Evolutionary conservation across 306 rosid genomes (phyloP).

Genomic region (Lathyrus tuberosus): DNA sequence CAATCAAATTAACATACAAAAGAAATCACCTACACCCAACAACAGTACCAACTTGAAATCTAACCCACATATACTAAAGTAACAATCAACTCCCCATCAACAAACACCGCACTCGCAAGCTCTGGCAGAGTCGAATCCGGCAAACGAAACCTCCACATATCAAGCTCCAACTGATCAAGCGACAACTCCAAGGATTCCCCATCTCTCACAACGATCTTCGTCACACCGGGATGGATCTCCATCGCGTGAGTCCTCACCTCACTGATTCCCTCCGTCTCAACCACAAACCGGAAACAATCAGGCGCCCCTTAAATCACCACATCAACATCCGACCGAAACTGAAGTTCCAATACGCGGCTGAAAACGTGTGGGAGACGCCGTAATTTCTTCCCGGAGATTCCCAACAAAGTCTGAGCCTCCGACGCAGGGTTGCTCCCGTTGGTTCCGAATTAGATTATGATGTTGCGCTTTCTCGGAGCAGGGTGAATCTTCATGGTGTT

Average conservation of each 20-base stretch:
- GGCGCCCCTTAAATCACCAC: conserved; percentile 70
- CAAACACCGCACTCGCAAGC: conserved; percentile 83
- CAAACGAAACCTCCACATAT: conserved; percentile 93
- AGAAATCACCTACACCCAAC: conserved; percentile 41
- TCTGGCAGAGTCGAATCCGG: conserved; percentile 93
- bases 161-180: conserved; percentile 81
- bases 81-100: conserved; percentile 86
- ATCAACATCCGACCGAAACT: conserved; percentile 91
- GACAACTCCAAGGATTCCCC: conserved; percentile 61
- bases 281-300: conserved; percentile 86
- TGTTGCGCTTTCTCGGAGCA: conserved; percentile 82
- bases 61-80: conserved; percentile 50
- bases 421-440: conserved; percentile 46
- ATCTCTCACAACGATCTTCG: conserved; percentile 86
- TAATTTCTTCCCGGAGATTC: conserved; percentile 69
- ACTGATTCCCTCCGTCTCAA: conserved; percentile 60
- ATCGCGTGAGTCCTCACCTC: conserved; percentile 73
- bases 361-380: conserved; percentile 92
- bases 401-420: conserved; percentile 56
- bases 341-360: conserved; percentile 89
- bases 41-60: conserved; percentile 41
- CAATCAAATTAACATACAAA: conserved; percentile 43
- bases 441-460: conserved; percentile 67
- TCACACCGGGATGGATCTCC: conserved; percentile 94
- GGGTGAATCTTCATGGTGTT: conserved; percentile 90